Evolutionary conservation across 495 filamentous ascomycete genomes (phyloP), one percentile per base, ranked within the genome.

Genomic region (Hyaloscypha bicolor): DNA sequence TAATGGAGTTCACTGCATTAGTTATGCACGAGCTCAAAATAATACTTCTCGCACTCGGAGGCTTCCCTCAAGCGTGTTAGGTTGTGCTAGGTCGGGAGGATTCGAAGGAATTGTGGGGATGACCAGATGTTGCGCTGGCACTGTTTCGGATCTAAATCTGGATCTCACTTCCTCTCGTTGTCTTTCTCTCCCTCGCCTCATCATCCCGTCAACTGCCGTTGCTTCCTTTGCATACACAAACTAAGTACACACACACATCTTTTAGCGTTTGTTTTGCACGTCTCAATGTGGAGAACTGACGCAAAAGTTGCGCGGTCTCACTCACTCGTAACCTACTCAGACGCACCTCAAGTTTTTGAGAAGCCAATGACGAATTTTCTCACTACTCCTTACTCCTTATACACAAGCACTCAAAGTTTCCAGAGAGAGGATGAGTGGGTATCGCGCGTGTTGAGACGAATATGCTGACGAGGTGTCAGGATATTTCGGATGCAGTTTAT

Each of bases 81-180:
- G 16, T 48, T 48, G 16, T 48, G 42, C 42, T 48, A n/a, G 4
- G 42, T 19, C 16, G 16, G 16, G 16, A 48, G 42, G 42, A 48
- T 48, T 14, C 42, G 16, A 48, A 48, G 42, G 42, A 48, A 48
- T 6, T 37, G 42, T 48, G 42, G 42, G 42, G 42, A 48, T 48
- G 42, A 48, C 42, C 42, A 48, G 11, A 48, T 19, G 42, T 48
- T 48, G 42, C 42, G 42, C 16, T 48, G 42, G 42, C 42, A 48
- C 1, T 48, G 42, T 48, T 12, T 48, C 42, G 16, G 42, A 48
- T 48, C 42, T 19, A 19, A 9, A 14, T 37, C 35, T 19, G 9
- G 42, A 3, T 88, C 81, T 80, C 35, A 48, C 42, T 48, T 19
- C 42, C 9, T 4, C 42, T 16, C 42, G 1, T 12, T 37, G 35